Evolutionary conservation across 768 basidiomycete species (phyloP).

Genomic region (Coprinopsis sp.): DNA sequence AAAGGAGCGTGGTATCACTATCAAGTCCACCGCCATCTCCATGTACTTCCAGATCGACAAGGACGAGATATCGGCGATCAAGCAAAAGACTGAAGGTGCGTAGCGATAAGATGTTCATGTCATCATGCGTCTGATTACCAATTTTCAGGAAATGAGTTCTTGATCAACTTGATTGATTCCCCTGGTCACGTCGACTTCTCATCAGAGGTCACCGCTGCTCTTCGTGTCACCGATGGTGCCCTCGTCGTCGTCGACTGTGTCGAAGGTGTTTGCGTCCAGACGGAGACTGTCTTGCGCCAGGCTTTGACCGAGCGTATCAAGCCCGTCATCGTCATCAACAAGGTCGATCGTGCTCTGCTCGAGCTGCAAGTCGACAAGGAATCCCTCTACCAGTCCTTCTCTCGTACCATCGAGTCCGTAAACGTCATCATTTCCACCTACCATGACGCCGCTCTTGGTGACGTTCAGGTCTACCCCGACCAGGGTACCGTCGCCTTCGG

Average conservation of each 20-base stretch:
- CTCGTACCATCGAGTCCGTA: slow-evolving; percentile 93
- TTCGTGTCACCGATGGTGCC: slow-evolving; percentile 99
- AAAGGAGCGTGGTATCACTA: slow-evolving; percentile 99
- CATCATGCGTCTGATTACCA: neutral
- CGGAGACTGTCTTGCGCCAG: slow-evolving; percentile 98
- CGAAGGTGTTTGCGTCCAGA: slow-evolving; percentile 99
- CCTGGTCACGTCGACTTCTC: slow-evolving; percentile 99
- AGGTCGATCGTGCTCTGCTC: slow-evolving; percentile 98
- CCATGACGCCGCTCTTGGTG: slow-evolving; percentile 89
- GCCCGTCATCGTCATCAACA: slow-evolving; percentile 99
- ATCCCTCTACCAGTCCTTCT: slow-evolving; percentile 95
- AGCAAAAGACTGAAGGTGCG: slow-evolving; percentile 91
- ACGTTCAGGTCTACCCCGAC: slow-evolving; percentile 98
- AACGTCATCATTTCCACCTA: slow-evolving; percentile 99
- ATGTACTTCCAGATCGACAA: slow-evolving; percentile 98
- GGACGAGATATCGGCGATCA: slow-evolving; percentile 80
- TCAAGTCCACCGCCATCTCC: slow-evolving; percentile 99
- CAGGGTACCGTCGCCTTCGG: slow-evolving; percentile 98
- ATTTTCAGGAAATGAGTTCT: slow-evolving; percentile 78
- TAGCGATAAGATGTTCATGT: slow-evolving; percentile 7
- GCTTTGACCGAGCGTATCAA: slow-evolving; percentile 98
- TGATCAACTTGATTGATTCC: slow-evolving; percentile 99
- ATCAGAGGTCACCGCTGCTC: slow-evolving; percentile 98
- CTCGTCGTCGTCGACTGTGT: slow-evolving; percentile 99
- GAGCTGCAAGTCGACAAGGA: slow-evolving; percentile 98